Base-by-base conservation (phyloP, 306 rosid genomes). In the Alnus rubra region DNA sequence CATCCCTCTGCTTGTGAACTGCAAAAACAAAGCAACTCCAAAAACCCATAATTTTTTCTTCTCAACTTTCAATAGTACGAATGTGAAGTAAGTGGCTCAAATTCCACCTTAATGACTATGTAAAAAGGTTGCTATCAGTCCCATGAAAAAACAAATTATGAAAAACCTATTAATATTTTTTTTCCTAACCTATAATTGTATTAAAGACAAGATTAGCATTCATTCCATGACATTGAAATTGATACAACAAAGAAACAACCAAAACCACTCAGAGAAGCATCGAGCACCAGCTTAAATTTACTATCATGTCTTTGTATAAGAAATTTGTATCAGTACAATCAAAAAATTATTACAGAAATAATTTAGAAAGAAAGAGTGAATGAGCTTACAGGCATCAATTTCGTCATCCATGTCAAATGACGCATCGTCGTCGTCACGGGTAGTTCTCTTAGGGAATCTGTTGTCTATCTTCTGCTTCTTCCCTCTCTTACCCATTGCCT, bases 1-100 rank as follows among this genome's bases (percentile, higher is more conserved):
- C 49, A 82, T 91, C 94, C 80, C 97, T 91, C 84, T 88, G 94
- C 87, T 93, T 91, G 85, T 91, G 91, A 85, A 95, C 98, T 95
- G 86, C 69, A 78, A 77, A 68, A 54, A 69, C 1, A 64, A 64
- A 77, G 48, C 19, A 45, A 76, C 4, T 45, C 8, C 31, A 45
- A n/a, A 5, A 12, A 71, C 13, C 28, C 28, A 23, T 23, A 23
- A 23, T 23, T 23, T 23, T 37, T 12, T 54, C 76, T 78, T 49
- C 33, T 5, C 51, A 13, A 18, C 42, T 71, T 65, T 74, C 47
- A 33, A 63, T 63, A 14, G 19, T 14, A 7, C 11, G 0, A 2
- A 77, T n/a, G 4, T 19, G 42, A 14, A 23, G 3, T 11, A 75
- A 53, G 23, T 16, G 59, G 8, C 28, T 65, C 48, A 65, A 7